Conservation (phyloP, 805 yeast genomes). For the Debaryomyces maramus region DNA sequence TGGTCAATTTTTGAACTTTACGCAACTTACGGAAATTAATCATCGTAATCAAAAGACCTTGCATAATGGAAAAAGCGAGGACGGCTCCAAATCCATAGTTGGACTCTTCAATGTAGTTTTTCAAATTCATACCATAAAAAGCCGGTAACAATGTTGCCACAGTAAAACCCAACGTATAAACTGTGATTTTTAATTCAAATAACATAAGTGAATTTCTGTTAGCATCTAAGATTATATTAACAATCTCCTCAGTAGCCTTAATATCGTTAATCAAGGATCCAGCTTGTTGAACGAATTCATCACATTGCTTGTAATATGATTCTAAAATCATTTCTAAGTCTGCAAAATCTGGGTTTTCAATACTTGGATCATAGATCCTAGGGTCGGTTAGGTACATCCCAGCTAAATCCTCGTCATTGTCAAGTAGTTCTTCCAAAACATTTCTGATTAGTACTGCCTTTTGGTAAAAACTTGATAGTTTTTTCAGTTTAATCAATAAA, state of each 20-base stretch:
- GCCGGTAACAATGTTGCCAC: conserved; percentile 86
- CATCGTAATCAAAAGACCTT: conserved; percentile 55
- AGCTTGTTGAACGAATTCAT: conserved; percentile 89
- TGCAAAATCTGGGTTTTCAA: conserved; percentile 45
- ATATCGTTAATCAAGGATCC: conserved; percentile 81
- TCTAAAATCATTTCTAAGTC: conserved; percentile 88
- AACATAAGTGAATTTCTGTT: conserved; percentile 89
- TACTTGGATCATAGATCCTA: conserved; percentile 17
- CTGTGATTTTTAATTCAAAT: conserved; percentile 76
- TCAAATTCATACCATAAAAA: conserved; percentile 84
- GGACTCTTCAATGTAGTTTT: conserved; percentile 74
- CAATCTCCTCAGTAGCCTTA: conserved; percentile 88
- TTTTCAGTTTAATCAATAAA: conserved; percentile 69
- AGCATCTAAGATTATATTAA: conserved; percentile 86
- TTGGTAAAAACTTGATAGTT: conserved; percentile 71
- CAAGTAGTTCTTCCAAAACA: conserved; percentile 79
- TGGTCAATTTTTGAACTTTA: conserved; percentile 65
- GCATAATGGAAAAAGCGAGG: conserved; percentile 48
- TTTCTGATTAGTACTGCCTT: conserved; percentile 72
- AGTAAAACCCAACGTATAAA: conserved; percentile 81
- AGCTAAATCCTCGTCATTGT: conserved; percentile 81
- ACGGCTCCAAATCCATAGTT: conserved; percentile 61
- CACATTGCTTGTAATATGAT: conserved; percentile 87
- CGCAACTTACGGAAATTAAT: conserved; percentile 57
- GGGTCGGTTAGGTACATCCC: conserved; percentile 70